Evolutionary conservation across 306 rosid genomes (phyloP), one percentile per base, ranked within the genome.

Genomic region (Quercus cerris): DNA sequence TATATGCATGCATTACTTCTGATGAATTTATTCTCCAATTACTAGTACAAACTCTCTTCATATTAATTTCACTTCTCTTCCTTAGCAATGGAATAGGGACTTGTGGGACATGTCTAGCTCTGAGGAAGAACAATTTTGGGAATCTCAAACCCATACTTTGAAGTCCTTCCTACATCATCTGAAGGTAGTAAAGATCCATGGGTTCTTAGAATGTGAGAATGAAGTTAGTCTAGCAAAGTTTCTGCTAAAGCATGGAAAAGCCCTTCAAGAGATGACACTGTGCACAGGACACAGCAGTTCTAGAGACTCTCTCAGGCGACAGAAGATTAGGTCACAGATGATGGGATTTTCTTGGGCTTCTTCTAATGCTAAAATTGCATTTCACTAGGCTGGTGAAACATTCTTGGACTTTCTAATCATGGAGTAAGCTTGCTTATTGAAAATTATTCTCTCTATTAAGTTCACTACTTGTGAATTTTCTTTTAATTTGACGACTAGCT

Each of bases 291-390:
- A 88, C 30, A 58, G 83, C 72, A 77, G 80, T 73, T 75, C 81
- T 49, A 88, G 87, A 84, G 87, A 92, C 62, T 77, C 85, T 33
- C 90, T 84, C 4, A 84, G 92, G 55, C 77, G 94, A 84, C 93
- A 91, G 81, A 87, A 88, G 57, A 85, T 88, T 56, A 92, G 93
- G 85, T 88, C 91, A 7, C 94, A 87, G 70, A 78, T 91, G 86
- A 87, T 84, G 94, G 93, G 91, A 23, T 92, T 92, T 62, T 88
- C 97, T 83, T 85, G 92, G 85, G 97, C 94, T 86, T 89, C 92
- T 81, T 85, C 97, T 41, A 88, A 86, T 84, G 97, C 96, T 54
- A 92, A 86, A 87, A 81, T 94, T 56, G 52, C 78, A n/a, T 89
- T 89, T 85, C 88, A 25, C 46, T 88, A 79, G 83, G 15, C 63